These are phyloP conservation scores for Brasilioporus rufonigricans DNA, from an alignment of 768 basidiomycete species.

Conservation along the genomic window DNA sequence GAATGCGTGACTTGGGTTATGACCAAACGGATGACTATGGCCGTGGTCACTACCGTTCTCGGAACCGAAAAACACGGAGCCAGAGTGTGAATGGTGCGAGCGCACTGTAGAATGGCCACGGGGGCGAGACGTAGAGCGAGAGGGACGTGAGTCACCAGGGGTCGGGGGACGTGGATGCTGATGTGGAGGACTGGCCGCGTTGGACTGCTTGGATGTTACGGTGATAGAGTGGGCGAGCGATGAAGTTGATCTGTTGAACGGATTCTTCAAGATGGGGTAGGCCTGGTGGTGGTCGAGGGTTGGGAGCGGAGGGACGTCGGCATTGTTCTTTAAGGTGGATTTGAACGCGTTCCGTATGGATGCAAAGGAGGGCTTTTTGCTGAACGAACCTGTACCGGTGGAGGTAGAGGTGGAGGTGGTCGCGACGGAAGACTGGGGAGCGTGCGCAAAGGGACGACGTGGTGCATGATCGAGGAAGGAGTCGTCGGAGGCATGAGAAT, in stretches of 20 bases:
- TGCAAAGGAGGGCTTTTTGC: slow-evolving; percentile 82
- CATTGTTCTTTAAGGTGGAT: slow-evolving; percentile 47
- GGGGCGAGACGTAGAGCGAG: slow-evolving; percentile 40
- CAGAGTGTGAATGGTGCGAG: slow-evolving; percentile 75
- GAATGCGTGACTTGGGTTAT: slow-evolving; percentile 26
- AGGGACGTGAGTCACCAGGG: slow-evolving; percentile 42
- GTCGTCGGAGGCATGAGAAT: slow-evolving; percentile 77
- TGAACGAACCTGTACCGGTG: slow-evolving; percentile 41
- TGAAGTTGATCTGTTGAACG: slow-evolving; percentile 79
- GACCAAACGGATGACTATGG: slow-evolving; percentile 35
- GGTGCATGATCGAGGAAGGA: slow-evolving; percentile 62
- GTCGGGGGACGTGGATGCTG: slow-evolving; percentile 57
- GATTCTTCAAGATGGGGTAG: slow-evolving; percentile 74
- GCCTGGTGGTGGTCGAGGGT: slow-evolving; percentile 57
- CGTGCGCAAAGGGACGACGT: slow-evolving; percentile 64
- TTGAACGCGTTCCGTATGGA: slow-evolving; percentile 88
- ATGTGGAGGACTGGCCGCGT: slow-evolving; percentile 46
- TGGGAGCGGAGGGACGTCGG: slow-evolving; percentile 76
- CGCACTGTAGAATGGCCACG: slow-evolving; percentile 62
- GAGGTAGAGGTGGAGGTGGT: slow-evolving; percentile 37
- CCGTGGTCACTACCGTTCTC: slow-evolving; percentile 73
- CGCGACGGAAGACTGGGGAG: slow-evolving; percentile 68
- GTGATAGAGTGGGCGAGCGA: slow-evolving; percentile 57
- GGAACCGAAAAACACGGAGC: slow-evolving; percentile 68
- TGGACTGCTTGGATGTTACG: slow-evolving; percentile 38